A percentile compares a stretch with the other conserved stretches of the same genome.
These are phyloP conservation scores for Hordeum marinum DNA, from an alignment of 176 grass and related monocot species.

Conservation along the genomic window DNA sequence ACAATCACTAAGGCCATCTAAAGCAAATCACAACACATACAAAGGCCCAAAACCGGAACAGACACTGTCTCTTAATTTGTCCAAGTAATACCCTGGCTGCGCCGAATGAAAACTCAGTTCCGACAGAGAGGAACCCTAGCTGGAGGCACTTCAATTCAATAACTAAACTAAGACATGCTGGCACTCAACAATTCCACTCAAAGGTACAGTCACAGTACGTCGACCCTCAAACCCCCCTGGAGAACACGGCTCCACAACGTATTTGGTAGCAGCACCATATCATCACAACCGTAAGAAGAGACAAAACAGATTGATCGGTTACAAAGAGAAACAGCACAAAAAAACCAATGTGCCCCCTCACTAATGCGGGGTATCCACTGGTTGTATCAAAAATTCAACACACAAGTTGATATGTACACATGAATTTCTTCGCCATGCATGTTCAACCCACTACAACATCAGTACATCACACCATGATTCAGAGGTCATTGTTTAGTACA, in stretches of 20 bases:
- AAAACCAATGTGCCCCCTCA: background rate
- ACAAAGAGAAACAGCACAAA: conserved; percentile 11
- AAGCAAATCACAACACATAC: background rate
- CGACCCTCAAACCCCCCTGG: background rate
- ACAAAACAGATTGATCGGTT: background rate
- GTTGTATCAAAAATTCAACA: background rate
- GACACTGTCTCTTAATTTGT: background rate
- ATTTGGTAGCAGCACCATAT: background rate
- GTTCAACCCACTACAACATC: background rate
- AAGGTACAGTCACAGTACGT: conserved; percentile 5
- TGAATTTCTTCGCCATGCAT: background rate
- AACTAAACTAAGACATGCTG: too few relatives aligned
- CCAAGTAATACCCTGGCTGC: background rate
- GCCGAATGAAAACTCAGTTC: too few relatives aligned
- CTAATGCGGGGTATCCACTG: background rate
- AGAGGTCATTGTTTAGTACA: background rate
- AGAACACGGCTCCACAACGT: too few relatives aligned
- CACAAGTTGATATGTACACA: conserved; percentile 22
- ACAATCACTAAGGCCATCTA: background rate
- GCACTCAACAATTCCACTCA: background rate
- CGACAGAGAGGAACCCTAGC: too few relatives aligned
- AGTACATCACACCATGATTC: background rate
- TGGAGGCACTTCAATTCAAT: too few relatives aligned
- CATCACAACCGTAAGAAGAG: conserved; percentile 8
- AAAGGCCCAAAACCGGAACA: background rate